Conservation (phyloP, 2,329 filamentous ascomycete species). For the Fusarium phyllophilum region DNA sequence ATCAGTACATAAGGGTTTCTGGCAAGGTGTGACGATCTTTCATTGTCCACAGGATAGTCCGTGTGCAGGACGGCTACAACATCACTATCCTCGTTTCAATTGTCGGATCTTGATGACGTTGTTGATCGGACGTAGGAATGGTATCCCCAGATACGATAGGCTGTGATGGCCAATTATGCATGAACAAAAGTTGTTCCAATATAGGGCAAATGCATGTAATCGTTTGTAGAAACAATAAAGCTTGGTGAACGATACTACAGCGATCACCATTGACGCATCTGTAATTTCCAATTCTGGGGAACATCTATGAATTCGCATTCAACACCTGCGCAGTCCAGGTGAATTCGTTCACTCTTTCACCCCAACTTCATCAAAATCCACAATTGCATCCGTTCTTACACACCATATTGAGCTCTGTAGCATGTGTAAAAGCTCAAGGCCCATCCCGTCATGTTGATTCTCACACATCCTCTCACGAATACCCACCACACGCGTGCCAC, state of each 20-base stretch:
- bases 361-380: conserved; percentile 11
- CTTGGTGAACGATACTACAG: not conserved
- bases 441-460: conserved; percentile 13
- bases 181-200: conserved; percentile 27
- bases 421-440: conserved; percentile 16
- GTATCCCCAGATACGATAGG: conserved; percentile 36
- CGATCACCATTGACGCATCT: not conserved
- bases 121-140: conserved; percentile 23
- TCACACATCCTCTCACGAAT: conserved; percentile 29
- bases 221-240: conserved; percentile 20
- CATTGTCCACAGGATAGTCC: conserved; percentile 42
- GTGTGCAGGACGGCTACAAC: conserved; percentile 43
- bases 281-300: not conserved
- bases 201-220: conserved; percentile 36
- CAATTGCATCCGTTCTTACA: conserved; percentile 15
- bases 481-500: conserved; percentile 32
- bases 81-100: conserved; percentile 44
- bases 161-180: conserved; percentile 36
- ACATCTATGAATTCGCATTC: not conserved
- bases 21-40: conserved; percentile 28
- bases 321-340: not conserved
- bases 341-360: not conserved
- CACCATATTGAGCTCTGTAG: conserved; percentile 2
- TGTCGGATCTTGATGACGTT: conserved; percentile 36
- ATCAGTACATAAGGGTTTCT: conserved; percentile 22